phyloP scores from a whole-genome alignment of 2,329 filamentous ascomycete genomes.

The Monosporascus sp. region DNA sequence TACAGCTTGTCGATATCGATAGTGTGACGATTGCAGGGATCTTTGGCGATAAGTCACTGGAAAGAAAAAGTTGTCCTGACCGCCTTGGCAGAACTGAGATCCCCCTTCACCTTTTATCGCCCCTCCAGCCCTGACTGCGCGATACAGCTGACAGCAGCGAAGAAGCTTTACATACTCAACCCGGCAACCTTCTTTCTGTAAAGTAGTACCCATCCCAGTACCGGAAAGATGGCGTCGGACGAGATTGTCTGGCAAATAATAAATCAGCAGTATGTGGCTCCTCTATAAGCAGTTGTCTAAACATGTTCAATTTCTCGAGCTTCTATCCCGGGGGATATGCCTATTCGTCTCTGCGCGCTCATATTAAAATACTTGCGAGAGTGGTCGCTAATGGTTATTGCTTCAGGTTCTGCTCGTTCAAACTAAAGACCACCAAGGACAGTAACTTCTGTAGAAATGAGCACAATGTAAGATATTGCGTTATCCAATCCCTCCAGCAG shows the following conservation, averaged over 20 bases:
- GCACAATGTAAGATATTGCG: conserved; percentile 53
- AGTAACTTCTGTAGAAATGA: conserved; percentile 78
- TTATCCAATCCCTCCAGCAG: background rate
- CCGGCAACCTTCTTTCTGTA: too few relatives aligned
- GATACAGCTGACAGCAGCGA: background rate
- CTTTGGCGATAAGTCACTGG: background rate
- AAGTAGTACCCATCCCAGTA: background rate
- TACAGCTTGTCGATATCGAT: background rate
- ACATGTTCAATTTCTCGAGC: conserved; percentile 31
- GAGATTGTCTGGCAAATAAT: conserved; percentile 98
- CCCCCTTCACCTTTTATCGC: background rate
- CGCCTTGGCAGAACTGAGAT: background rate
- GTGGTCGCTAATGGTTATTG: background rate
- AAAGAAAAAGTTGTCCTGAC: background rate
- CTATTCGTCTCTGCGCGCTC: background rate
- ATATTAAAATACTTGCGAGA: background rate
- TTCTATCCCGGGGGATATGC: conserved; percentile 55
- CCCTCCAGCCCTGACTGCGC: background rate
- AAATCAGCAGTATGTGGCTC: conserved; percentile 55
- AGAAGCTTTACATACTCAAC: too few relatives aligned
- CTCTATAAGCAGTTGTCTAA: conserved; percentile 38
- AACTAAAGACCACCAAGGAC: conserved; percentile 84
- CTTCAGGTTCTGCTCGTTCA: conserved; percentile 74
- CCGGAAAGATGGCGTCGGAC: conserved; percentile 70
- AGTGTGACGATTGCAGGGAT: background rate